These are phyloP conservation scores for Lepidium didymum DNA, from an alignment of 345 rosid species.

Conservation along the genomic window DNA sequence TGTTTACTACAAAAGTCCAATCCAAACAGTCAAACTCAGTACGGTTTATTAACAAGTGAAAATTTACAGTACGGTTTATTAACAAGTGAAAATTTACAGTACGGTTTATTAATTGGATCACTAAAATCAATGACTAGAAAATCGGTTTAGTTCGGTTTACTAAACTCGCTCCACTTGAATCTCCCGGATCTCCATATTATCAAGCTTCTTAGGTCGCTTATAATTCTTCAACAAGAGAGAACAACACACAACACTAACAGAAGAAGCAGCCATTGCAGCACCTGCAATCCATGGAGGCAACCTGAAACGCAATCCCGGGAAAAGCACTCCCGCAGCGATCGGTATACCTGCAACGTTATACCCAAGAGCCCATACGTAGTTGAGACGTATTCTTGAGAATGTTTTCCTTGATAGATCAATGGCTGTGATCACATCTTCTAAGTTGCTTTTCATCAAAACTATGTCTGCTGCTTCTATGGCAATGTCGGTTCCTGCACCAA, in stretches of 20 bases:
- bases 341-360: slow-evolving; percentile 85
- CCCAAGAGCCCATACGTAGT: slow-evolving; percentile 92
- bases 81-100: background rate
- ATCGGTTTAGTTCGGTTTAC: background rate
- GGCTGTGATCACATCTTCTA: slow-evolving; percentile 93
- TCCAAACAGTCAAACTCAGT: no score
- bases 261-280: slow-evolving; percentile 97
- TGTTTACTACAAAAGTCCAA: no score
- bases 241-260: slow-evolving; percentile 89
- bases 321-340: slow-evolving; percentile 78
- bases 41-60: no score
- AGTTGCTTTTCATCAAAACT: slow-evolving; percentile 87
- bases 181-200: slow-evolving; percentile 48
- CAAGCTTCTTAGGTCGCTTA: slow-evolving; percentile 57
- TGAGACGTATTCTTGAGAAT: slow-evolving; percentile 71
- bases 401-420: slow-evolving; percentile 82
- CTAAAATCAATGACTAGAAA: background rate
- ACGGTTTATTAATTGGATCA: background rate
- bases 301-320: slow-evolving; percentile 55
- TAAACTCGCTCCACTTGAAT: slow-evolving; percentile 43
- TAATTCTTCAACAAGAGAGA: slow-evolving; percentile 74
- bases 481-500: slow-evolving; percentile 92
- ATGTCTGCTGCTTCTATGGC: slow-evolving; percentile 97
- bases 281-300: slow-evolving; percentile 98
- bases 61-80: background rate